Conservation (phyloP, 108 stramenopile genomes). For the Chaetoceros tenuissimus region DNA sequence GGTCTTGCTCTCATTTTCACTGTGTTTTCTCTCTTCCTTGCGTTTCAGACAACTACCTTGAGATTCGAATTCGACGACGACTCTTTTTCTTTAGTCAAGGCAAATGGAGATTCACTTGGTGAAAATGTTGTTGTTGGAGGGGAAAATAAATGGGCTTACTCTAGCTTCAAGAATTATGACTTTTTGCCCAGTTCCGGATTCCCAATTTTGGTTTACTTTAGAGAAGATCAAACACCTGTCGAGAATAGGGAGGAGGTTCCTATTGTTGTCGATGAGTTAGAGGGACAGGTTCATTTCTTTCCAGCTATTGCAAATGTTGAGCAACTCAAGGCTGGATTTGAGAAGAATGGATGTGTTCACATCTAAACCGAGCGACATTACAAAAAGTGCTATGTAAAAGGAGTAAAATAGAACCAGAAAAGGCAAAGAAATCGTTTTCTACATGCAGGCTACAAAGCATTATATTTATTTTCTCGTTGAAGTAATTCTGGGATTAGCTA, state of each 20-base stretch:
- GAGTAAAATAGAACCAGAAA: no score
- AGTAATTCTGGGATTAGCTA: no score
- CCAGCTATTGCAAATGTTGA: slow-evolving; percentile 38
- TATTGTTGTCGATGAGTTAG: slow-evolving; percentile 2
- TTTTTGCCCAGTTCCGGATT: slow-evolving; percentile 38
- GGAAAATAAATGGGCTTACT: slow-evolving; percentile 50
- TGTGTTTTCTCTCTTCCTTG: slow-evolving; percentile 36
- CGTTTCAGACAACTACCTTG: slow-evolving; percentile 46
- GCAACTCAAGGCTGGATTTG: slow-evolving; percentile 21
- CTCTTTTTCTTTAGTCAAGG: slow-evolving; percentile 38
- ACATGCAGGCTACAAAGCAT: no score
- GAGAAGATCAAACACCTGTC: slow-evolving; percentile 64
- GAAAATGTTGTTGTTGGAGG: slow-evolving; percentile 63
- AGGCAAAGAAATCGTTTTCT: no score
- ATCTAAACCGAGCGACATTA: no score
- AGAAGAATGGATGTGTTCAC: slow-evolving; percentile 34
- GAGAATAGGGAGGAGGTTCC: slow-evolving; percentile 30
- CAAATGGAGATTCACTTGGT: slow-evolving; percentile 22
- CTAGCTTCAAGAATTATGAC: slow-evolving; percentile 52
- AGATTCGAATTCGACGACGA: slow-evolving; percentile 48
- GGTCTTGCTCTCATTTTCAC: slow-evolving; percentile 26
- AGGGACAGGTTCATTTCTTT: slow-evolving; percentile 59
- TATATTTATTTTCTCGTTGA: no score
- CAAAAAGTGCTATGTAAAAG: no score
- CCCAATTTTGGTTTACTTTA: slow-evolving; percentile 69